Conservation (phyloP, 2,329 filamentous ascomycete genomes). For the Metarhizium humberi region DNA sequence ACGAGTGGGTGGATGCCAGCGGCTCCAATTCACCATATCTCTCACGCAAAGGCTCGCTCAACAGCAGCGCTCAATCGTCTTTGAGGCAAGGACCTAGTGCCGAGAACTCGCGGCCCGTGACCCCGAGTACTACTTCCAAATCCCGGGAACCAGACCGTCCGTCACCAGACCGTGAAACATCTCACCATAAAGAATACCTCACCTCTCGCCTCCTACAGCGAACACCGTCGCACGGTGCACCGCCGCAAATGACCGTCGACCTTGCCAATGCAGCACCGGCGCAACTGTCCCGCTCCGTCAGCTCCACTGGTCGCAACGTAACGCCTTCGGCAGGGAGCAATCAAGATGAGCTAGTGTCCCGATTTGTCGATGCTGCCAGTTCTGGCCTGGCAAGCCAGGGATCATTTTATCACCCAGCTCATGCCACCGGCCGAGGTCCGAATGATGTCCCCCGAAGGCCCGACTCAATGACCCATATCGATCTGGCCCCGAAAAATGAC, state of each 20-base stretch:
- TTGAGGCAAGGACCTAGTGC: conserved; percentile 26
- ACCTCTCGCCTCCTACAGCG: conserved; percentile 60
- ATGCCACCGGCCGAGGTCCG: conserved; percentile 18
- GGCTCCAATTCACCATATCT: conserved; percentile 51
- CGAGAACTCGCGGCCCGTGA: conserved; percentile 25
- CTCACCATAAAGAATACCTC: conserved; percentile 53
- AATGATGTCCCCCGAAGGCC: conserved; percentile 28
- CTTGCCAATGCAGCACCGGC: conserved; percentile 30
- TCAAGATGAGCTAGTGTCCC: conserved; percentile 45
- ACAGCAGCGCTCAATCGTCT: conserved; percentile 39
- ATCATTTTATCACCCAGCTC: conserved; percentile 38
- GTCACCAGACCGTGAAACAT: conserved; percentile 30
- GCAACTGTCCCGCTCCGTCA: conserved; percentile 24
- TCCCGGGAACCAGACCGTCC: conserved; percentile 1
- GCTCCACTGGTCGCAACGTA: conserved; percentile 17
- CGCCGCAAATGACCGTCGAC: conserved; percentile 56
- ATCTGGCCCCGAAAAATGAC: conserved; percentile 13
- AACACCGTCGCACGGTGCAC: conserved; percentile 49
- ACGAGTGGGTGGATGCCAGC: conserved; percentile 61
- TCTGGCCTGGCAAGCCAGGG: conserved; percentile 40
- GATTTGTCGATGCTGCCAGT: conserved; percentile 45
- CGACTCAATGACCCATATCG: conserved; percentile 30
- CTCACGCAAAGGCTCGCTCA: conserved; percentile 36
- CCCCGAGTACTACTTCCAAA: conserved; percentile 18
- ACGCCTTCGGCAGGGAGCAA: conserved; percentile 21